Base-by-base conservation (phyloP, 169 alveolate genomes). In the Plasmodium relictum region DNA sequence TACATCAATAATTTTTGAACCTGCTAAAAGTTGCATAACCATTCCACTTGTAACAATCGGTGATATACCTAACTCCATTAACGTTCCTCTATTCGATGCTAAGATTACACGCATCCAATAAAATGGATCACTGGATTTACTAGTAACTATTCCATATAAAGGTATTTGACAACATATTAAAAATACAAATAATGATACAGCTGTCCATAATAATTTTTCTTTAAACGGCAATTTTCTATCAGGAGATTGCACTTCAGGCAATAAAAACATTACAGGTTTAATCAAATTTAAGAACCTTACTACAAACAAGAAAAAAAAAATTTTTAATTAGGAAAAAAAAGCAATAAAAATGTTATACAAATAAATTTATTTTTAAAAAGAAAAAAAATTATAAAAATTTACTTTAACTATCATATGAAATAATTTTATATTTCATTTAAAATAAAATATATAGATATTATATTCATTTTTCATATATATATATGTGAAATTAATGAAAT, bases 11-110 rank as follows among this genome's bases (percentile, higher is more conserved):
- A 99, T 98, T 93, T 98, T 98, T 44, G 99, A 97, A 41, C 99
- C 99, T 8, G 99, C 99, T 37, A 99, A 95, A 66, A 99, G 97
- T 96, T 99, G 99, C 99, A 99, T 98, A 73, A 99, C 98, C 99
- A 99, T 99, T 52, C 99, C 98, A 52, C 99, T 95, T 20, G 99
- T 98, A 76, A 98, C 99, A 80, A 98, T 99, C 12, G 99, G 99
- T 41, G 99, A 96, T 80, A 98, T 99, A 71, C 99, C 99, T 52
- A 99, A 96, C 94, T 99, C 99, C 99, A 99, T 99, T 39, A 99
- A 95, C 0, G 99, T 98, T 26, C 99, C 99, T 91, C 99, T 94
- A 95, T 98, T 98, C 10, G 99, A 97, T 7, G 99, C 99, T 88
- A 99, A 94, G 66, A 99, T 98, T 63, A 98, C 99, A 93, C 99